Percentiles rank a stretch among this genome's conserved stretches.
These are phyloP conservation scores for Lachnellula cervina DNA, from an alignment of 2,329 filamentous ascomycete genomes.

Conservation along the genomic window DNA sequence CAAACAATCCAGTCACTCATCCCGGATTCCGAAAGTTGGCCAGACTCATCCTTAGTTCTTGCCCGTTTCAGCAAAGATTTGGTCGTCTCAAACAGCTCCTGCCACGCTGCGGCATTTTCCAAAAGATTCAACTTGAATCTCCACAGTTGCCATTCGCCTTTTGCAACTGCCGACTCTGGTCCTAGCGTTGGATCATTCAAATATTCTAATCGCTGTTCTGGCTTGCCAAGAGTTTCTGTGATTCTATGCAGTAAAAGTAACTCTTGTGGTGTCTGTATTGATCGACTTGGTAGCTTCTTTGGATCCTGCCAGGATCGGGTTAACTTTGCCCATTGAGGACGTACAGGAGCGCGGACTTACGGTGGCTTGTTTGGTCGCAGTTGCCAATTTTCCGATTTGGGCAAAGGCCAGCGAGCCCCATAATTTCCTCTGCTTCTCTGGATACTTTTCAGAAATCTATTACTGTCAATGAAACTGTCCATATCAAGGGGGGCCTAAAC, in stretches of 20 bases:
- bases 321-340: neutral
- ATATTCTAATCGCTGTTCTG: constrained; percentile 26
- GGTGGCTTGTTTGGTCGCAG: constrained; percentile 25
- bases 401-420: constrained; percentile 27
- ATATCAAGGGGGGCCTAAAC: neutral
- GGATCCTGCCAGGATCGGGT: constrained; percentile 17
- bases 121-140: constrained; percentile 27
- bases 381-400: constrained; percentile 29
- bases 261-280: constrained; percentile 33
- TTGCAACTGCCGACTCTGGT: constrained; percentile 30
- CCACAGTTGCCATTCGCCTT: constrained; percentile 33
- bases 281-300: constrained; percentile 25
- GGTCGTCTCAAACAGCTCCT: constrained; percentile 26
- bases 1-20: constrained; percentile 33
- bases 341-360: constrained; percentile 17
- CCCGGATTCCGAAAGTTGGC: constrained; percentile 25
- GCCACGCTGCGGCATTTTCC: constrained; percentile 23
- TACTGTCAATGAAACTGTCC: constrained; percentile 10
- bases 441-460: constrained; percentile 23
- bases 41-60: constrained; percentile 25
- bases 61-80: constrained; percentile 25
- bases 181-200: constrained; percentile 28
- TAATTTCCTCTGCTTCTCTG: constrained; percentile 26
- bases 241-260: constrained; percentile 30
- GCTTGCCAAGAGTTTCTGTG: constrained; percentile 21